phyloP scores from a whole-genome alignment of 257 asterid species.

The Cruciata laevipes region DNA sequence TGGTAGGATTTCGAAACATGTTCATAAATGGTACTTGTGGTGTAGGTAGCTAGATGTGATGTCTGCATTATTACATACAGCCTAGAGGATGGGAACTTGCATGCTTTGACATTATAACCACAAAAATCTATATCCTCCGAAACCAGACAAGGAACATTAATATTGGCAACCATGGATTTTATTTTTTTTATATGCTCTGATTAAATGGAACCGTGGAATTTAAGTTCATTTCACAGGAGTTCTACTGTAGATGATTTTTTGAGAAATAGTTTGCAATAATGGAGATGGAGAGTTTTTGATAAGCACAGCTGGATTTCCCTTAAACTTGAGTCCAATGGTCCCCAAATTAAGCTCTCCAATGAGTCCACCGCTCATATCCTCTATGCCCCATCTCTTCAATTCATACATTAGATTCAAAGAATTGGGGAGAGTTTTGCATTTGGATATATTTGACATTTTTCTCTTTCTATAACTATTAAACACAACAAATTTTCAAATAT shows the following conservation, averaged over 20 bases:
- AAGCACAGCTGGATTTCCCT: slow-evolving; percentile 8
- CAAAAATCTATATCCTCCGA: neutral
- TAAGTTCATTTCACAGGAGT: neutral
- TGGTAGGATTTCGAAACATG: neutral
- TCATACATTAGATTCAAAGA: neutral
- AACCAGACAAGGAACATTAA: neutral
- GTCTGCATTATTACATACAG: slow-evolving; percentile 1
- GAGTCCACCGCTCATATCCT: neutral
- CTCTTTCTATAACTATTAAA: too few relatives aligned
- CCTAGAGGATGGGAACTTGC: neutral
- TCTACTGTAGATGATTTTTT: neutral
- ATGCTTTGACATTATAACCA: neutral
- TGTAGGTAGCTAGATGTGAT: neutral
- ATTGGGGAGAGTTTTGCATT: too few relatives aligned
- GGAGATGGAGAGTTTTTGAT: neutral
- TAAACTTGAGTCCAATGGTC: neutral
- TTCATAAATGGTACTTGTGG: neutral
- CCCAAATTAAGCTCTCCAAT: neutral
- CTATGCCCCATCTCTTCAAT: neutral
- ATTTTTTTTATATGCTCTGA: neutral
- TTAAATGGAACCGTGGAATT: neutral
- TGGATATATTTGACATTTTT: too few relatives aligned
- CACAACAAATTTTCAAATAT: too few relatives aligned
- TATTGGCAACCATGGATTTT: neutral
- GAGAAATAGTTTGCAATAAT: slow-evolving; percentile 2